These are phyloP conservation scores for Pseudocercospora ulei DNA, from an alignment of 2,329 filamentous ascomycete genomes.

Conservation along the genomic window DNA sequence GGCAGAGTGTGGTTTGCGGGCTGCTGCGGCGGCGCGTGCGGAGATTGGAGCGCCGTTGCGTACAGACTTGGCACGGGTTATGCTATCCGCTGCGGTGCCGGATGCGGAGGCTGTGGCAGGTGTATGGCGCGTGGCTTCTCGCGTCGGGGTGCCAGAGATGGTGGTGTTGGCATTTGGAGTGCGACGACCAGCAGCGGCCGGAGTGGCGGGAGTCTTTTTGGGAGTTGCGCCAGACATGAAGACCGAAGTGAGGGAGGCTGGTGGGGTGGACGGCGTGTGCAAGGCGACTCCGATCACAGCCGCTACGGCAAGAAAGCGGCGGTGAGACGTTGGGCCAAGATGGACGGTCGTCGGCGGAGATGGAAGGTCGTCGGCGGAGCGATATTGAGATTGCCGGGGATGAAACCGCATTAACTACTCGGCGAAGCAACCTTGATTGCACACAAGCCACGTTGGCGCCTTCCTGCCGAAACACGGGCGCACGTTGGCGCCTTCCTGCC, in stretches of 20 bases:
- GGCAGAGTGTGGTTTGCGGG: constrained; percentile 41
- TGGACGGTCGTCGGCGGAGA: background rate
- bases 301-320: too few species aligned
- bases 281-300: background rate
- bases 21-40: constrained; percentile 61
- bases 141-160: constrained; percentile 7
- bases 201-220: constrained; percentile 21
- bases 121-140: constrained; percentile 15
- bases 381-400: background rate
- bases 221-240: constrained; percentile 16
- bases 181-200: constrained; percentile 16
- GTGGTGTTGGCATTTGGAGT: constrained; percentile 18
- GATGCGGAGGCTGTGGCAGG: constrained; percentile 15
- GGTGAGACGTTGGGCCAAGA: too few species aligned
- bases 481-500: too few species aligned
- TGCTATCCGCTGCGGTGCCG: constrained; percentile 17
- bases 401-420: background rate
- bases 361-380: too few species aligned
- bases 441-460: background rate
- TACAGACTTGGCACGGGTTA: constrained; percentile 49
- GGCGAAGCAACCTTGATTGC: background rate
- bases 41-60: constrained; percentile 58
- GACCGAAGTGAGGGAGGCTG: background rate
- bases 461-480: background rate
- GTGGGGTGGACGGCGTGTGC: background rate